Percentiles rank a stretch among this genome's conserved stretches.
Evolutionary conservation across 2,329 filamentous ascomycete genomes (phyloP).

Genomic region (Verticillium nubilum): DNA sequence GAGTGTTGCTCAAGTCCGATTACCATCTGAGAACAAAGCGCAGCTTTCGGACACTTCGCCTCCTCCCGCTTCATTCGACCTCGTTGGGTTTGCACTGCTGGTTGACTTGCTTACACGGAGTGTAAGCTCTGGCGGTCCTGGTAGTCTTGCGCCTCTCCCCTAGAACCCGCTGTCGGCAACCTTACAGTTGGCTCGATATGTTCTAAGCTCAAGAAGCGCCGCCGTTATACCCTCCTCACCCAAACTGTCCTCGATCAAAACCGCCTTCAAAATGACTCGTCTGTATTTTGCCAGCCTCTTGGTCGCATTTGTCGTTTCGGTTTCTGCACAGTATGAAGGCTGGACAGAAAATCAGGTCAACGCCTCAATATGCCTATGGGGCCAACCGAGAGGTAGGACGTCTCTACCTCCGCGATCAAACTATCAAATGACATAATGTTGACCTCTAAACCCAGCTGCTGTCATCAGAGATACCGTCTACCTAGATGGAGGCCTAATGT

Average conservation of each 20-base stretch:
- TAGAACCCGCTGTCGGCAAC: background rate
- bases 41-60: background rate
- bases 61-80: background rate
- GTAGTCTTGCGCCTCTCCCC: background rate
- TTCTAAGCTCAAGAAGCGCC: background rate
- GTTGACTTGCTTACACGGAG: background rate
- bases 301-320: constrained; percentile 21
- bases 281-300: background rate
- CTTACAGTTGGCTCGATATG: background rate
- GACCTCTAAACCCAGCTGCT: constrained; percentile 35
- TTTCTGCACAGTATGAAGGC: constrained; percentile 35
- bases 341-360: constrained; percentile 50
- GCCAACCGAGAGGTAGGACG: constrained; percentile 34
- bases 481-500: constrained; percentile 56
- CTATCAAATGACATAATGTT: constrained; percentile 6
- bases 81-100: background rate
- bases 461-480: constrained; percentile 58
- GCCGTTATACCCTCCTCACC: background rate
- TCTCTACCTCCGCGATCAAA: background rate
- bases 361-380: constrained; percentile 56
- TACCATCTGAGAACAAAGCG: background rate
- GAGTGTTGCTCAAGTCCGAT: background rate
- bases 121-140: background rate
- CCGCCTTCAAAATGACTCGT: background rate
- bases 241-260: background rate